Evolutionary conservation across 441 rosid genomes (phyloP).

Genomic region (Adansonia grandidieri): DNA sequence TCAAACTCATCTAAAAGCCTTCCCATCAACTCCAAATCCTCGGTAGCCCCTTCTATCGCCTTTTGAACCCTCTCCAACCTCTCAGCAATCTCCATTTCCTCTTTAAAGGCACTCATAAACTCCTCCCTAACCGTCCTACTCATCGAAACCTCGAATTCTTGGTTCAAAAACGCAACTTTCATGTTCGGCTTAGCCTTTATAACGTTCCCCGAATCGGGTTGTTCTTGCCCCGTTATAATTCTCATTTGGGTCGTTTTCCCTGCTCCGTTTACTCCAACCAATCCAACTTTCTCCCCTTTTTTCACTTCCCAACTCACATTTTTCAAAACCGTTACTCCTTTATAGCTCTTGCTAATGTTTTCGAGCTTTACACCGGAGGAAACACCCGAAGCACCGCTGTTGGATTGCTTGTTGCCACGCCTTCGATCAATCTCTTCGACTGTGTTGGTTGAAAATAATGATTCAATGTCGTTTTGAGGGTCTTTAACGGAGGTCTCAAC

Average conservation of each 20-base stretch:
- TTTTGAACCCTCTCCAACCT: conserved; percentile 72
- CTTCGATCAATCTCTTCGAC: conserved; percentile 41
- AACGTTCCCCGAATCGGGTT: conserved; percentile 87
- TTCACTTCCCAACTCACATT: conserved; percentile 91
- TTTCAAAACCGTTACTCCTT: conserved; percentile 80
- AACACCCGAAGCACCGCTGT: conserved; percentile 63
- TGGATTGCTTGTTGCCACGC: conserved; percentile 40
- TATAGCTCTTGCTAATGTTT: conserved; percentile 72
- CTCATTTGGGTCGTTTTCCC: conserved; percentile 94
- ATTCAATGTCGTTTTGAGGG: conserved; percentile 58
- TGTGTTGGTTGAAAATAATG: conserved; percentile 58
- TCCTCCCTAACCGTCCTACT: conserved; percentile 88
- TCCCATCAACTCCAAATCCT: conserved; percentile 91
- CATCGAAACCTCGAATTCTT: conserved; percentile 90
- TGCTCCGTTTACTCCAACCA: conserved; percentile 91
- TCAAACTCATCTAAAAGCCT: conserved; percentile 92
- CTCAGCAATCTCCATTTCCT: conserved; percentile 70
- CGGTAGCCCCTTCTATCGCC: conserved; percentile 75
- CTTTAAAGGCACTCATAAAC: conserved; percentile 81
- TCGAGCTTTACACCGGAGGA: conserved; percentile 88
- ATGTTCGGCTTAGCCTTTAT: conserved; percentile 69
- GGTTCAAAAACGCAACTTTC: conserved; percentile 80
- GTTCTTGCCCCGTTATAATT: conserved; percentile 80
- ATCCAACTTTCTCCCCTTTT: conserved; percentile 84
- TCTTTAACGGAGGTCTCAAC: conserved; percentile 55